Evolutionary conservation across 1,284 basidiomycete species (phyloP).

Genomic region (Cutaneotrichosporon sp.): DNA sequence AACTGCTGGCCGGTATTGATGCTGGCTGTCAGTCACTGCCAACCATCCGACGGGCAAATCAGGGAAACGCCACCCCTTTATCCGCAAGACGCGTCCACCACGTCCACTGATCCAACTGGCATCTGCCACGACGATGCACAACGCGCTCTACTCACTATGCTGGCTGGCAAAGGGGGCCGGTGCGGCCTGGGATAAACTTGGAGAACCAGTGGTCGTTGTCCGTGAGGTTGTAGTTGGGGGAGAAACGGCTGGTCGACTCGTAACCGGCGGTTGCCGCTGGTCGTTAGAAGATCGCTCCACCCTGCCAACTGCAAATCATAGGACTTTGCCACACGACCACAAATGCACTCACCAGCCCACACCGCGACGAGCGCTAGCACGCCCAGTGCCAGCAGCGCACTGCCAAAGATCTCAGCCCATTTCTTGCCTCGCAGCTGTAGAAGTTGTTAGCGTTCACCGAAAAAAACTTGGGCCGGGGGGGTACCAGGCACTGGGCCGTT

Average conservation of each 20-base stretch:
- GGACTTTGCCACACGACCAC: neutral
- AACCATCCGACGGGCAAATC: neutral
- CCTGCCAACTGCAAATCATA: neutral
- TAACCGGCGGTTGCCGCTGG: conserved; percentile 19
- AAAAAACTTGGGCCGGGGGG: neutral
- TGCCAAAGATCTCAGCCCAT: conserved; percentile 8
- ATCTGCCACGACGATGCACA: neutral
- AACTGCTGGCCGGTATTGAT: conserved; percentile 17
- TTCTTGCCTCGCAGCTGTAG: conserved; percentile 14
- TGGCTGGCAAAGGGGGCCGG: conserved; percentile 15
- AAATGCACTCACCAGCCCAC: conserved; percentile 22
- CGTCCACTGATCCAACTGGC: neutral
- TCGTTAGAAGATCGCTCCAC: neutral
- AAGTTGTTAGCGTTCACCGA: neutral
- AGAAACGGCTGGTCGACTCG: conserved; percentile 12
- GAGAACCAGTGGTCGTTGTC: conserved; percentile 23
- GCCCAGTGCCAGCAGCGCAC: conserved; percentile 10
- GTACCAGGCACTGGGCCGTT: neutral
- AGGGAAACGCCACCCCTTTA: neutral
- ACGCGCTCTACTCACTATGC: conserved; percentile 11
- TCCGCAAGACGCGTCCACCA: neutral
- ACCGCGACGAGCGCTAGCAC: conserved; percentile 16
- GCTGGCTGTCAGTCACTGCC: neutral
- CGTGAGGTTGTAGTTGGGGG: conserved; percentile 19
- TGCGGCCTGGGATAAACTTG: conserved; percentile 16